Conservation (phyloP, 176 grass and related monocot genomes). For the Oryza rufipogon region DNA sequence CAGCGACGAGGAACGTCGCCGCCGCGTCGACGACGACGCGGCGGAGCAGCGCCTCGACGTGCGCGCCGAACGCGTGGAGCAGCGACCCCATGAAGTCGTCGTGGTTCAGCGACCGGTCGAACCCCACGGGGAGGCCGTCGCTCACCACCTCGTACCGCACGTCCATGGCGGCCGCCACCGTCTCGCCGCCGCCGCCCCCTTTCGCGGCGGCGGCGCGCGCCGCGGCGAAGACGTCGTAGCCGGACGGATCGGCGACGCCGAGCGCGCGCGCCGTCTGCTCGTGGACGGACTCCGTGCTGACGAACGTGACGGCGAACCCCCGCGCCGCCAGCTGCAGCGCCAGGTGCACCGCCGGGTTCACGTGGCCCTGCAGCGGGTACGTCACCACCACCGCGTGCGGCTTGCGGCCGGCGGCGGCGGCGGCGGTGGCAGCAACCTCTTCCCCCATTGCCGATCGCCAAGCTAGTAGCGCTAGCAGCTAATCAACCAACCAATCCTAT, state of each 20-base stretch:
- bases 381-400: constrained; percentile 68
- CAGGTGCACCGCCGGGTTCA: constrained; percentile 65
- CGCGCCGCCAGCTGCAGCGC: constrained; percentile 51
- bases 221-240: constrained; percentile 36
- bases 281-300: constrained; percentile 65
- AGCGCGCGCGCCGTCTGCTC: constrained; percentile 43
- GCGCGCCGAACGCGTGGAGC: constrained; percentile 57
- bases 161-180: constrained; percentile 25
- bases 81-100: constrained; percentile 64
- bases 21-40: constrained; percentile 50
- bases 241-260: neutral
- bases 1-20: constrained; percentile 55
- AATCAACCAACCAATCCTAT: neutral
- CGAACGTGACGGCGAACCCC: constrained; percentile 66
- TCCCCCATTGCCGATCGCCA: constrained; percentile 16
- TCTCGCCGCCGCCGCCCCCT: neutral
- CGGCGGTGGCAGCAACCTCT: neutral
- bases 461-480: neutral
- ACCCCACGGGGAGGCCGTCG: constrained; percentile 61
- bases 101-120: constrained; percentile 62
- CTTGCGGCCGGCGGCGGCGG: neutral
- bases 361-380: constrained; percentile 70
- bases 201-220: neutral
- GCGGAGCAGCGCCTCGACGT: constrained; percentile 71
- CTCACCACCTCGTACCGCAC: constrained; percentile 67